A percentile compares a stretch with the other conserved stretches of the same genome.
Conservation (phyloP, 768 basidiomycete species). For the Leccinellum rugosiceps region DNA sequence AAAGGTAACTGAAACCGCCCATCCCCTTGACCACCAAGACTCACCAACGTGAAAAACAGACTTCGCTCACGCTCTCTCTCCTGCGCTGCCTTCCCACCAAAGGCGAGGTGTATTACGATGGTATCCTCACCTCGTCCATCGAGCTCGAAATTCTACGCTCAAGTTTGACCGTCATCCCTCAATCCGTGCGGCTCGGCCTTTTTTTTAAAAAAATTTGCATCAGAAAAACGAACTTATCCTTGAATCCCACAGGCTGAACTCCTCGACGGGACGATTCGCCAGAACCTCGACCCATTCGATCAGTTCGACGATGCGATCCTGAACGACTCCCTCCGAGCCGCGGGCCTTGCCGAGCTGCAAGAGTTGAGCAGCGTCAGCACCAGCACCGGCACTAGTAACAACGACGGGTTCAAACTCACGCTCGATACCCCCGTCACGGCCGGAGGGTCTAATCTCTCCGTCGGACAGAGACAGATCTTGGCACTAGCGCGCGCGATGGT, state of each 20-base stretch:
- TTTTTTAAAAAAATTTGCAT: neutral
- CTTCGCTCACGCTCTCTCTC: conserved; percentile 49
- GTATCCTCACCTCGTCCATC: conserved; percentile 42
- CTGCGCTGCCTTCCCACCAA: conserved; percentile 48
- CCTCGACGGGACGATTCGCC: conserved; percentile 42
- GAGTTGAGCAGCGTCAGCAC: conserved; percentile 23
- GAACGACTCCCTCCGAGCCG: conserved; percentile 38
- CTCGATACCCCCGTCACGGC: conserved; percentile 44
- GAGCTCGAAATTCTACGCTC: conserved; percentile 56
- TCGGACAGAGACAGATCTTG: conserved; percentile 49
- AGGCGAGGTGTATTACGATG: conserved; percentile 55
- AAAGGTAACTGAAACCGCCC: neutral
- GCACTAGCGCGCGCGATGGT: conserved; percentile 42
- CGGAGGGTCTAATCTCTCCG: conserved; percentile 34
- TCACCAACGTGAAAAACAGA: conserved; percentile 25
- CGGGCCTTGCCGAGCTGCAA: conserved; percentile 34
- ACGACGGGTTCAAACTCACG: conserved; percentile 23
- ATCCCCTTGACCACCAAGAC: neutral
- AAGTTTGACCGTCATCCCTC: conserved; percentile 59
- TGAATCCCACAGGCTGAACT: conserved; percentile 32
- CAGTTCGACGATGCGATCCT: conserved; percentile 45
- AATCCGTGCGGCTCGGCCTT: conserved; percentile 12
- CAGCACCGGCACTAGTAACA: neutral
- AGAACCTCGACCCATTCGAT: conserved; percentile 49
- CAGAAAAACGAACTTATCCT: neutral